Evolutionary conservation across 306 rosid species (phyloP), one percentile per base, ranked within the genome.

Genomic region (Ormosia emarginata): DNA sequence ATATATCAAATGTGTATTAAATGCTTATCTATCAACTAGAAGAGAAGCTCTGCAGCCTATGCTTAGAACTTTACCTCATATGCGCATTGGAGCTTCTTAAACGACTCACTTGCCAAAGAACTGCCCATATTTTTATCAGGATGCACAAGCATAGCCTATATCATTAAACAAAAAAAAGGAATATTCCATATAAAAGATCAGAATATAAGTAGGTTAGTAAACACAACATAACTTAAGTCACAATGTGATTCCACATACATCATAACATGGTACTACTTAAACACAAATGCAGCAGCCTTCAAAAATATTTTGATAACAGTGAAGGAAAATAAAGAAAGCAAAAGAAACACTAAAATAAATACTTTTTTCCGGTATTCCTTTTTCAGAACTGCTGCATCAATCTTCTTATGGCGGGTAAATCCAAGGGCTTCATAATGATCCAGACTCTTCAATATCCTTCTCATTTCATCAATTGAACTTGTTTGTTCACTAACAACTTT

Each of bases 51-150:
- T 66, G 70, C 67, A 63, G 44, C 72, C 30, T 40, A 30, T 58
- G 56, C 5, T 53, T 41, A 40, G 66, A 85, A 58, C 34, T 69
- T 79, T 89, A 96, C 99, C 98, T 96, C 99, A 50, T 90, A 96
- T 79, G 99, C 99, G 74, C 95, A 92, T 83, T 96, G 99, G 76
- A 96, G 88, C 86, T 85, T 94, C 90, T 96, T 91, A 86, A 96
- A 96, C 8, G 99, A 90, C 71, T 96, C 99, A 50, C 98, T 92
- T 29, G 99, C 97, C 65, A 87, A 79, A 3, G 97, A 86, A 84
- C 93, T 90, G 53, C 99, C 97, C 98, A 94, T 96, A 75, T 96
- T 96, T 88, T 94, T 94, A 85, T 96, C 99, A 76, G 99, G 99
- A 87, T 96, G 99, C 80, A 96, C 98, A 14, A 96, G 97, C 97